phyloP scores from a whole-genome alignment of 176 grass and related monocot genomes.

The Juncus inflexus region DNA sequence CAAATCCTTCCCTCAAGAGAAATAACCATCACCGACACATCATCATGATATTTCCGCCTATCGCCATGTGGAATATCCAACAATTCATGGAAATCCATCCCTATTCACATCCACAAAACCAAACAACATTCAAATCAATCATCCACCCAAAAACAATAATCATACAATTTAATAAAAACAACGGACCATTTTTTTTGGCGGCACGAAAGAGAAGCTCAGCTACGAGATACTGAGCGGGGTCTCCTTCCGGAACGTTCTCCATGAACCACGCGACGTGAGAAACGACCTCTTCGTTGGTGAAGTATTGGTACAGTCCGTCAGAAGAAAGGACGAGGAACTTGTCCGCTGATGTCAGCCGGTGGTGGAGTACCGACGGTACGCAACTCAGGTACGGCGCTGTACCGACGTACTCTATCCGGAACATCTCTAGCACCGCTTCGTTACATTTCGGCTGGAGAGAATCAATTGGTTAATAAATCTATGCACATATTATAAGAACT shows the following conservation, averaged over 20 bases:
- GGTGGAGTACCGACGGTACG: conserved; percentile 69
- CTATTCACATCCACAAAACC: conserved; percentile 29
- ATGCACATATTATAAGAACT: no score
- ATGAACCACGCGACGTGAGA: conserved; percentile 87
- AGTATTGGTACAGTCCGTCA: conserved; percentile 89
- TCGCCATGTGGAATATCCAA: conserved; percentile 78
- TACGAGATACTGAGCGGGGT: conserved; percentile 85
- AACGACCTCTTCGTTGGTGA: conserved; percentile 90
- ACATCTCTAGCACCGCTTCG: conserved; percentile 72
- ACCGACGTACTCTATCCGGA: conserved; percentile 71
- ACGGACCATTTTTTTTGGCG: conserved; percentile 86
- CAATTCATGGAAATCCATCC: conserved; percentile 83
- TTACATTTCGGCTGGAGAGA: conserved; percentile 74
- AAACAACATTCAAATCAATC: conserved; percentile 11
- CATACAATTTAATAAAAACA: conserved; percentile 9
- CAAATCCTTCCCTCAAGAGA: conserved; percentile 79
- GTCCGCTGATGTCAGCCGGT: conserved; percentile 58
- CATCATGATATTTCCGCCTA: conserved; percentile 70
- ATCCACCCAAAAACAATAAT: not conserved
- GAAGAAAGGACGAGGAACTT: conserved; percentile 79
- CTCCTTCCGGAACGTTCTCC: conserved; percentile 88
- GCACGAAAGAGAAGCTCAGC: conserved; percentile 84
- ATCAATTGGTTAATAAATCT: no score
- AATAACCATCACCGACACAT: conserved; percentile 81
- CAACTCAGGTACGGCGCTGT: conserved; percentile 67